Evolutionary conservation across 2,329 filamentous ascomycete species (phyloP).

Genomic region (Aschersonia sp.): DNA sequence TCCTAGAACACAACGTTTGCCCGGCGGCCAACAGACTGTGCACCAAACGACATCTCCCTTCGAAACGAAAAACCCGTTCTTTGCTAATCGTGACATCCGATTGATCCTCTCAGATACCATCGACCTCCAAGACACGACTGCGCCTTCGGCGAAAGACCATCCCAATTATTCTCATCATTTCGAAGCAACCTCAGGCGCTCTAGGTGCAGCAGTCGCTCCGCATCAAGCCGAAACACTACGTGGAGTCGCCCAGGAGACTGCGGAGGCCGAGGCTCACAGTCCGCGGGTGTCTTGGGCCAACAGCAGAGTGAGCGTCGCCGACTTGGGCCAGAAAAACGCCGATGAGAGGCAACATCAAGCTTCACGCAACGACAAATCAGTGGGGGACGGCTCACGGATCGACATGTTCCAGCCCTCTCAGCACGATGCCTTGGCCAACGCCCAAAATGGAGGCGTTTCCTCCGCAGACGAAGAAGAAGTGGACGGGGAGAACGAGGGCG

Average conservation of each 20-base stretch:
- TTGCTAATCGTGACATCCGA: conserved; percentile 3
- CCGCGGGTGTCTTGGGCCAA: conserved; percentile 42
- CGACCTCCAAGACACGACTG: conserved; percentile 74
- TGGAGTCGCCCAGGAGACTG: conserved; percentile 62
- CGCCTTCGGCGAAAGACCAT: conserved; percentile 78
- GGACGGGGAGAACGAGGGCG: conserved; percentile 47
- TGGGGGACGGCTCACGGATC: conserved; percentile 11
- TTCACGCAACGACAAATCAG: conserved; percentile 3
- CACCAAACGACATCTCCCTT: not conserved
- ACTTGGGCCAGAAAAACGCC: conserved; percentile 24
- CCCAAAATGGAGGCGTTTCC: conserved; percentile 44
- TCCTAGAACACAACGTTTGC: conserved; percentile 5
- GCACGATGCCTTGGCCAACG: conserved; percentile 43
- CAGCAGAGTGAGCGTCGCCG: conserved; percentile 23
- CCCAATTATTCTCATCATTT: conserved; percentile 12
- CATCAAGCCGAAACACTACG: conserved; percentile 79
- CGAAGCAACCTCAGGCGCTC: conserved; percentile 24
- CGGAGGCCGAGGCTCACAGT: conserved; percentile 54
- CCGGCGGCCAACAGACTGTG: conserved; percentile 9
- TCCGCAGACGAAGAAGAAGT: conserved; percentile 47
- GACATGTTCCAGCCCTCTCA: conserved; percentile 21
- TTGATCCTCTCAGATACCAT: conserved; percentile 56
- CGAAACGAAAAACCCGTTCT: conserved; percentile 1
- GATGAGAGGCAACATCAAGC: conserved; percentile 25
- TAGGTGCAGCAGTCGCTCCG: conserved; percentile 44